Conservation (phyloP, 2,329 filamentous ascomycete genomes). For the Aspergillus pseudoviridinutans region DNA sequence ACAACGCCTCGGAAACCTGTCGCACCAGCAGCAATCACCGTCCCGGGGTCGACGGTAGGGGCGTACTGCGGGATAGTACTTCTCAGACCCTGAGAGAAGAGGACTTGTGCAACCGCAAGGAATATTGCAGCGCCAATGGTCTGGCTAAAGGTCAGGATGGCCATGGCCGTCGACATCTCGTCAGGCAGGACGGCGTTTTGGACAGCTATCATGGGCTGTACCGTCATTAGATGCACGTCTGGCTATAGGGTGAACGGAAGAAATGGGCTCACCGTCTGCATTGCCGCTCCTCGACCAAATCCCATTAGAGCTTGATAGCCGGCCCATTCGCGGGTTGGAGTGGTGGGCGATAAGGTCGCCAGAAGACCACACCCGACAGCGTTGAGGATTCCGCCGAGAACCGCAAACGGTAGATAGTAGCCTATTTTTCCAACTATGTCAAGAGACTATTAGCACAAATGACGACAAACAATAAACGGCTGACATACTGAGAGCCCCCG, state of each 20-base stretch:
- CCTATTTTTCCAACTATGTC: conserved; percentile 27
- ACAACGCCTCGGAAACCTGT: conserved; percentile 40
- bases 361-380: conserved; percentile 40
- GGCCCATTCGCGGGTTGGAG: conserved; percentile 41
- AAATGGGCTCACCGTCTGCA: conserved; percentile 8
- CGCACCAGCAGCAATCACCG: conserved; percentile 42
- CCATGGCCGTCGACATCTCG: conserved; percentile 39
- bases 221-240: background rate
- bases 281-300: conserved; percentile 36
- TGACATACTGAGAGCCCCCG: conserved; percentile 29
- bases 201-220: conserved; percentile 38
- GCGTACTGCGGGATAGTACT: conserved; percentile 28
- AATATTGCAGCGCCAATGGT: conserved; percentile 48
- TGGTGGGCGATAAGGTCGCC: conserved; percentile 36
- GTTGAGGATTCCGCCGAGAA: conserved; percentile 26
- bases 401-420: conserved; percentile 30
- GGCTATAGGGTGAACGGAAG: no score
- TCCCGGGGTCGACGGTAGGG: conserved; percentile 30
- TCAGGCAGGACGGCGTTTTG: conserved; percentile 34
- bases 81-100: conserved; percentile 44
- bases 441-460: background rate
- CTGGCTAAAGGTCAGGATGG: conserved; percentile 38
- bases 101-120: conserved; percentile 49
- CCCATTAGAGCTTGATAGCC: conserved; percentile 48
- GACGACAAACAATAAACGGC: background rate